Percentiles rank a stretch among this genome's conserved stretches.
These are phyloP conservation scores for Cryptococcus sp. DNA, from an alignment of 1,284 basidiomycete genomes.

Conservation along the genomic window DNA sequence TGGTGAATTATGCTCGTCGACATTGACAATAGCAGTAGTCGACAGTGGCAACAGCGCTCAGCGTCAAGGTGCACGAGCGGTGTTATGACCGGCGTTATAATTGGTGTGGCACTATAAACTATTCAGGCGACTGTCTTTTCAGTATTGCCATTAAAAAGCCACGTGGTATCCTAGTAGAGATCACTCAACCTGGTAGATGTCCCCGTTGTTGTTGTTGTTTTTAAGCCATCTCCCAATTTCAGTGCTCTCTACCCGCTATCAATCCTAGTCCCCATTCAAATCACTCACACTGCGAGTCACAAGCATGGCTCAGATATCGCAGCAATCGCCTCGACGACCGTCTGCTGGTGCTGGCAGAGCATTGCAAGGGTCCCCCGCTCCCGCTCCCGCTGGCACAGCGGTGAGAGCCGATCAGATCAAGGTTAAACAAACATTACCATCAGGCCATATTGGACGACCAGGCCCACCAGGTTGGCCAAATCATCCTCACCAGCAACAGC, in stretches of 20 bases:
- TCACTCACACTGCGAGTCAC: background rate
- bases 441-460: background rate
- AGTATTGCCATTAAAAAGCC: no score
- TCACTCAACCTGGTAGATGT: background rate
- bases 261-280: background rate
- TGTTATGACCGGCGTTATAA: no score
- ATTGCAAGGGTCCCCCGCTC: conserved; percentile 4
- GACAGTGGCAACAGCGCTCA: no score
- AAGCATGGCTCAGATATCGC: conserved; percentile 7
- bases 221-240: conserved; percentile 1
- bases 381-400: conserved; percentile 16
- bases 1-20: no score
- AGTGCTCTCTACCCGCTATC: background rate
- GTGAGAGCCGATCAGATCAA: conserved; percentile 12
- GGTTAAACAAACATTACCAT: conserved; percentile 5
- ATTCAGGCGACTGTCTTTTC: background rate
- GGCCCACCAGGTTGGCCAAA: background rate
- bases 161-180: no score
- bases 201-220: no score
- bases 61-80: no score
- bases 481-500: conserved; percentile 11
- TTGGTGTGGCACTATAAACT: no score
- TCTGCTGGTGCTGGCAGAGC: conserved; percentile 10
- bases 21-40: no score
- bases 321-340: conserved; percentile 5